Evolutionary conservation across 768 basidiomycete genomes (phyloP), one percentile per base, ranked within the genome.

Genomic region (Hypholoma sublateritium): DNA sequence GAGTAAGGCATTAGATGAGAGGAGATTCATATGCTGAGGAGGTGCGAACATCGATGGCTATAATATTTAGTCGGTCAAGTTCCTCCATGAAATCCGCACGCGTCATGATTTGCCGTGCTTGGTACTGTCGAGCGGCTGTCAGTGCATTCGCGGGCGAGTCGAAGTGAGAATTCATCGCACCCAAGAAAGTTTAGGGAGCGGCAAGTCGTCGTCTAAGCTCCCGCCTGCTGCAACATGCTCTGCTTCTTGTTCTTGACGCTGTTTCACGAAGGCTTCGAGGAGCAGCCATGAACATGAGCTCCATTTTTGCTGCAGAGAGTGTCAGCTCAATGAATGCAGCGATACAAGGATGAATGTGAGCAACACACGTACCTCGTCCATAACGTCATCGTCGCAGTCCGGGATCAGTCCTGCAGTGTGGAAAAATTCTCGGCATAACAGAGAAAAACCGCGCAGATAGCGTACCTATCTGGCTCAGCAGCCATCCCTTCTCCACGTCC

Each of bases 351-450:
- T n/a, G 37, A 42, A 34, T 45, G 68, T 75, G n/a, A n/a, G n/a
- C n/a, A n/a, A n/a, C n/a, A n/a, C n/a, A n/a, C n/a, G 60, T 62
- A 89, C 89, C 78, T 93, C 93, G 70, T 94, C 93, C 92, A 91
- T 91, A 56, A 91, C 85, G 65, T 91, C 88, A 71, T 91, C 89
- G 68, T 93, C 91, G 65, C 84, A 87, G 66, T 91, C 91, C 7
- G 83, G 81, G 56, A 94, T 93, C 47, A 93, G 75, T 3, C 77
- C 80, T 82, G n/a, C n/a, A n/a, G n/a, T n/a, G n/a, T n/a, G n/a
- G n/a, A n/a, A n/a, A n/a, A n/a, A n/a, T n/a, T n/a, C n/a, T n/a
- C n/a, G n/a, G n/a, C n/a, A n/a, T n/a, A n/a, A n/a, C n/a, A n/a
- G n/a, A 28, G 32, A 34, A 50, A 39, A 17, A 51, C 34, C 28